Percentiles rank a stretch among this genome's conserved stretches.
Conservation (phyloP, 2,329 filamentous ascomycete genomes). For the Trichoderma semiorbis region DNA sequence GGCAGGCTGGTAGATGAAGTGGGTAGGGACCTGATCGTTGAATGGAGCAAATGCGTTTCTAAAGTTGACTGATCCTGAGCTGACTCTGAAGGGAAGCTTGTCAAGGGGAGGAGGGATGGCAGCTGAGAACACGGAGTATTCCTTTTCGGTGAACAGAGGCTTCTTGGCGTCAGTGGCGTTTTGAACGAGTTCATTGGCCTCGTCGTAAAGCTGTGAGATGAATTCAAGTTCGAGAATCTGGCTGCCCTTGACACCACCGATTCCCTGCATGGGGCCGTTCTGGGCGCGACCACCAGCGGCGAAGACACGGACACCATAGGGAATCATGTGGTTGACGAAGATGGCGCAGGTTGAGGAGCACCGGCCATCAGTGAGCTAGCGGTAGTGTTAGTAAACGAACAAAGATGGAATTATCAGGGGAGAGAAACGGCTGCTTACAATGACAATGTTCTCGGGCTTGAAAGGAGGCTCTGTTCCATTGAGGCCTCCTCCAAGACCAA, state of each 20-base stretch:
- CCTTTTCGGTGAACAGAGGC: background rate
- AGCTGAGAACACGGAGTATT: background rate
- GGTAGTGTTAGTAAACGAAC: background rate
- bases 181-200: background rate
- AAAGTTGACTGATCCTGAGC: background rate
- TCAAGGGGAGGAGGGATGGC: background rate
- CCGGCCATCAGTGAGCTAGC: slow-evolving; percentile 45
- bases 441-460: slow-evolving; percentile 37
- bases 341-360: slow-evolving; percentile 60
- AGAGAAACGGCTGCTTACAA: slow-evolving; percentile 34
- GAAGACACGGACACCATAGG: slow-evolving; percentile 52
- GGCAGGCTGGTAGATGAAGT: slow-evolving; percentile 56
- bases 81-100: background rate
- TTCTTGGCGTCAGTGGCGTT: background rate
- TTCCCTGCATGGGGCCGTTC: slow-evolving; percentile 49
- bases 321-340: slow-evolving; percentile 52
- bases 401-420: background rate
- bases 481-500: slow-evolving; percentile 2
- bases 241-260: slow-evolving; percentile 57
- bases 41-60: slow-evolving; percentile 31
- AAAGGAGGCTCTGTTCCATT: slow-evolving; percentile 28
- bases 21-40: slow-evolving; percentile 41
- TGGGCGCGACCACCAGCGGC: slow-evolving; percentile 55
- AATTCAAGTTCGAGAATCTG: slow-evolving; percentile 33
- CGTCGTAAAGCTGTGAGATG: slow-evolving; percentile 17